Conservation (phyloP, 2,329 filamentous ascomycete species). For the Chrysosporium keratinophilum region DNA sequence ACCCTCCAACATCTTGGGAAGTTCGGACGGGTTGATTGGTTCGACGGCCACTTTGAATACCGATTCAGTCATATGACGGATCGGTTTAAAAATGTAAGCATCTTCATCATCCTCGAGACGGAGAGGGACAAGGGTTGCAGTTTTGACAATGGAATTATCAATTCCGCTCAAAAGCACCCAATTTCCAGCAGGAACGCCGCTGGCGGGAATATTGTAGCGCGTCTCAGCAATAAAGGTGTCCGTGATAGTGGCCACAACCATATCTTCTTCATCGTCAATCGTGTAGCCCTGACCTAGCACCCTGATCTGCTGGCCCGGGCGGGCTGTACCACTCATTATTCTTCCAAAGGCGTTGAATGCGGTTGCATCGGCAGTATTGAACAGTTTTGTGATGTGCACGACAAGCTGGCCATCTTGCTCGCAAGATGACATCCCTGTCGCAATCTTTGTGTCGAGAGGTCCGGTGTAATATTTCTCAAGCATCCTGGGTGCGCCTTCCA, state of each 20-base stretch:
- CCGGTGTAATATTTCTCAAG: constrained; percentile 87
- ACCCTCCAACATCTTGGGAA: constrained; percentile 97
- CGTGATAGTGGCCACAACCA: constrained; percentile 73
- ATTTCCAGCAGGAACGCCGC: constrained; percentile 87
- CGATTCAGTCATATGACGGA: constrained; percentile 91
- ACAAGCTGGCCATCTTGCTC: constrained; percentile 83
- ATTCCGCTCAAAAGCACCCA: constrained; percentile 85
- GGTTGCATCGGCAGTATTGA: constrained; percentile 82
- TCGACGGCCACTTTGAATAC: constrained; percentile 97
- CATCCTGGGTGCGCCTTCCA: constrained; percentile 63
- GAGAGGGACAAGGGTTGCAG: constrained; percentile 75
- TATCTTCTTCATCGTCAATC: constrained; percentile 94
- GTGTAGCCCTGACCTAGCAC: constrained; percentile 94
- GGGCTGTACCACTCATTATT: constrained; percentile 83
- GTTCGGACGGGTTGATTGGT: constrained; percentile 92
- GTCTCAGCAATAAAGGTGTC: constrained; percentile 87
- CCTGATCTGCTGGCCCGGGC: constrained; percentile 69
- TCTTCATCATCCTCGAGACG: constrained; percentile 79
- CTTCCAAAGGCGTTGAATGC: constrained; percentile 82
- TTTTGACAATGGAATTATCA: constrained; percentile 97
- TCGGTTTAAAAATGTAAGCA: constrained; percentile 86
- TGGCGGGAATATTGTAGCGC: constrained; percentile 82
- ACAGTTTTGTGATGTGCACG: constrained; percentile 87
- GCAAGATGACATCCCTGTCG: constrained; percentile 67
- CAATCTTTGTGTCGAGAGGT: constrained; percentile 70